Percentiles rank a stretch among this genome's conserved stretches.
phyloP scores from a whole-genome alignment of 768 basidiomycete species.

The Pleurotus tuoliensis region DNA sequence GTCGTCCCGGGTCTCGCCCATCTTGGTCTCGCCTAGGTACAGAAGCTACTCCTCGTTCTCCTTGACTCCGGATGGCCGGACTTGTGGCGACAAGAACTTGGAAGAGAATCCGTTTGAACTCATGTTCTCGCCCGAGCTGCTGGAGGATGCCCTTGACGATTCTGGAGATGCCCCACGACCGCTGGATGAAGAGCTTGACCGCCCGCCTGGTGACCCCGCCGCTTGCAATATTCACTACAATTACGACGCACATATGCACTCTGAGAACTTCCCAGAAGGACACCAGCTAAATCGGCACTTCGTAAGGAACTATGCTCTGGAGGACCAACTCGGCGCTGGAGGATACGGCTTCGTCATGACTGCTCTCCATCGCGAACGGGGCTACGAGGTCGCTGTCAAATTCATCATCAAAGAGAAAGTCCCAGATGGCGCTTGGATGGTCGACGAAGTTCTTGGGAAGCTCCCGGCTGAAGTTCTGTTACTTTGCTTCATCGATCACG shows the following conservation, averaged over 20 bases:
- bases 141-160: not conserved
- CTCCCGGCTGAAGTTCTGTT: constrained; percentile 83
- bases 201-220: not conserved
- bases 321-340: constrained; percentile 82
- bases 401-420: constrained; percentile 86
- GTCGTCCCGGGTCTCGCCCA: not conserved
- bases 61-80: not conserved
- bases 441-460: constrained; percentile 55
- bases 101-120: constrained; percentile 4
- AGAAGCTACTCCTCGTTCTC: constrained; percentile 3
- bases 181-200: not conserved
- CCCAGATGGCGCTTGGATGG: constrained; percentile 55
- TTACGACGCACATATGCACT: constrained; percentile 27
- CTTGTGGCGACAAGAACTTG: not conserved
- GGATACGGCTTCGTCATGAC: constrained; percentile 97
- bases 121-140: not conserved
- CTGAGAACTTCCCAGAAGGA: constrained; percentile 45
- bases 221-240: constrained; percentile 18
- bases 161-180: not conserved
- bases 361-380: constrained; percentile 56
- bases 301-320: constrained; percentile 53
- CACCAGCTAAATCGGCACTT: constrained; percentile 63
- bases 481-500: constrained; percentile 69
- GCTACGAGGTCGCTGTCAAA: constrained; percentile 85
- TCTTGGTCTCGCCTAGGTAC: not conserved